These are phyloP conservation scores for Stylosanthes scabra DNA, from an alignment of 331 rosid genomes.

Conservation along the genomic window DNA sequence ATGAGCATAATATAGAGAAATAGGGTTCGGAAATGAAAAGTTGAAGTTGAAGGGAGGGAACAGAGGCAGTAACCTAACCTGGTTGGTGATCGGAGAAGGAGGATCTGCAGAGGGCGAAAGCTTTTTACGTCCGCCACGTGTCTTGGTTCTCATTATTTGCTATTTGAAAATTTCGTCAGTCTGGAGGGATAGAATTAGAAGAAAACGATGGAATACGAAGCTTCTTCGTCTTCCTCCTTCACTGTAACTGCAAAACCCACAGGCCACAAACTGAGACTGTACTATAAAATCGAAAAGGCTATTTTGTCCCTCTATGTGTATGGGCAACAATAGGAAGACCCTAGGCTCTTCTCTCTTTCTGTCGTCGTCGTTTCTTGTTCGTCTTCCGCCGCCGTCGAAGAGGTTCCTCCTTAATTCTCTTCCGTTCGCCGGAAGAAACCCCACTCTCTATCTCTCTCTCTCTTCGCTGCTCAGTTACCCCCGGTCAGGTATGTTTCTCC, in stretches of 20 bases:
- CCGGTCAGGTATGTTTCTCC: too few relatives aligned
- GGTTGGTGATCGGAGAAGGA: conserved; percentile 21
- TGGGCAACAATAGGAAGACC: too few relatives aligned
- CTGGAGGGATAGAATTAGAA: neutral
- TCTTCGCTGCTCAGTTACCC: too few relatives aligned
- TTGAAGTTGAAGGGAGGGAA: neutral
- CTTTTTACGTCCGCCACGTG: conserved; percentile 12
- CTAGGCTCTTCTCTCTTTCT: too few relatives aligned
- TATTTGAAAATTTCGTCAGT: neutral
- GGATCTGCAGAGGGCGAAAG: neutral
- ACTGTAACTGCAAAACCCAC: neutral
- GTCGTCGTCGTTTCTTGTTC: too few relatives aligned
- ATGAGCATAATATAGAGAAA: neutral
- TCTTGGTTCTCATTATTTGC: conserved; percentile 32
- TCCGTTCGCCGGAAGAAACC: too few relatives aligned
- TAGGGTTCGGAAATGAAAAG: neutral
- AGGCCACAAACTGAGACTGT: neutral
- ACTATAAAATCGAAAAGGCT: too few relatives aligned
- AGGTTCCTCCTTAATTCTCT: too few relatives aligned
- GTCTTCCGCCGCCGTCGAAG: too few relatives aligned
- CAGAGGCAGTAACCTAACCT: neutral
- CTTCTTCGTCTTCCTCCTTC: neutral
- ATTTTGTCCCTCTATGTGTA: too few relatives aligned
- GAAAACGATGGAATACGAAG: neutral
- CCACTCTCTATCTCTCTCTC: too few relatives aligned